Conservation (phyloP, 306 rosid genomes). For the Sphenostylis stenocarpa region DNA sequence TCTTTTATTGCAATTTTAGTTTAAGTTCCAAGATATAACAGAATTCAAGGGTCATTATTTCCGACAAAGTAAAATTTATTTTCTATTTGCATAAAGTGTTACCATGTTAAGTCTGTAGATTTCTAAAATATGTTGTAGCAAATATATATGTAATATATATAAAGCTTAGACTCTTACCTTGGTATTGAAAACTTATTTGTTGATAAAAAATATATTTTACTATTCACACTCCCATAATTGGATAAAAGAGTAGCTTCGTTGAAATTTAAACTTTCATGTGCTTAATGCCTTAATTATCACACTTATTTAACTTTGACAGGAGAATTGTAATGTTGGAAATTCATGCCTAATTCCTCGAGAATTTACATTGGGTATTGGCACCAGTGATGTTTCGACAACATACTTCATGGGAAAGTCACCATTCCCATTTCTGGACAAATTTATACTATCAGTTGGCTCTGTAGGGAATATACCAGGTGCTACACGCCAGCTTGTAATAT, state of each 20-base stretch:
- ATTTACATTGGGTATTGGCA: slow-evolving; percentile 39
- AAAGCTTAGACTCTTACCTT: not conserved
- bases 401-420: slow-evolving; percentile 81
- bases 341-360: slow-evolving; percentile 38
- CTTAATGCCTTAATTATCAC: not conserved
- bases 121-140: not conserved
- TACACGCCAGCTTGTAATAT: slow-evolving; percentile 3
- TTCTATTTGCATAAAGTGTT: not conserved
- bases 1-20: slow-evolving; percentile 6
- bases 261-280: not conserved
- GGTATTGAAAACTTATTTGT: slow-evolving; percentile 10
- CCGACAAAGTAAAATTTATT: not conserved
- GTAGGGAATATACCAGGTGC: slow-evolving; percentile 76
- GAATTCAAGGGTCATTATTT: too few relatives aligned
- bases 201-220: not conserved
- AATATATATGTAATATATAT: not conserved
- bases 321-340: slow-evolving; percentile 45
- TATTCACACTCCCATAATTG: too few relatives aligned
- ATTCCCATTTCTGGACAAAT: slow-evolving; percentile 71
- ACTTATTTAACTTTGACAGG: slow-evolving; percentile 48
- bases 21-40: slow-evolving; percentile 2
- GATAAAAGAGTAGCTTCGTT: not conserved
- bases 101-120: slow-evolving; percentile 4
- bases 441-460: slow-evolving; percentile 67
- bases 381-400: slow-evolving; percentile 56